These are phyloP conservation scores for Drechslerella dactyloides DNA, from an alignment of 2,329 filamentous ascomycete species.

Conservation along the genomic window DNA sequence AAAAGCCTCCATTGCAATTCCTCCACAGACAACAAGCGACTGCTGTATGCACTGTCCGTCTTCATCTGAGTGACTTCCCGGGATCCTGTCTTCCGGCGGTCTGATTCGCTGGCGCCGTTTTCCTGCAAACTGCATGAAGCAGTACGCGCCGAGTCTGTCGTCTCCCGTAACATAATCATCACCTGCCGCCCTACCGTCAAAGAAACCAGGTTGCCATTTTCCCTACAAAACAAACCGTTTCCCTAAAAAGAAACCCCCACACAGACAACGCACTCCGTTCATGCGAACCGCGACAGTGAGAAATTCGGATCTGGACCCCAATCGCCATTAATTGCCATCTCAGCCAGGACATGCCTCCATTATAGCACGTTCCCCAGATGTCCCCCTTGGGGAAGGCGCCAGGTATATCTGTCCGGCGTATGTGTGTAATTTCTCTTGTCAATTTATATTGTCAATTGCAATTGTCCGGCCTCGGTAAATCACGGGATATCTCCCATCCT, in stretches of 20 bases:
- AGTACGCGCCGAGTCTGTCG: constrained; percentile 24
- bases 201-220: background rate
- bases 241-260: background rate
- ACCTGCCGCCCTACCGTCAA: background rate
- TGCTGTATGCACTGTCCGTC: no score
- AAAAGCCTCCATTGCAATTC: background rate
- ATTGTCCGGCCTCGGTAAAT: background rate
- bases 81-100: no score
- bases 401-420: background rate
- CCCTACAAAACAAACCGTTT: background rate
- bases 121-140: constrained; percentile 27
- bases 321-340: no score
- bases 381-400: constrained; percentile 1
- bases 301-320: no score
- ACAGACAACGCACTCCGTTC: background rate
- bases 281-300: background rate
- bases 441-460: background rate
- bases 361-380: background rate
- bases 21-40: no score
- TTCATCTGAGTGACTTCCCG: no score
- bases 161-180: constrained; percentile 8
- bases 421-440: no score
- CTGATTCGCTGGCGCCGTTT: background rate
- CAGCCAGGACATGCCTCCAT: no score
- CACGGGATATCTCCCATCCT: background rate